Conservation (phyloP, 768 basidiomycete species). For the Pleurotus tuoliensis region DNA sequence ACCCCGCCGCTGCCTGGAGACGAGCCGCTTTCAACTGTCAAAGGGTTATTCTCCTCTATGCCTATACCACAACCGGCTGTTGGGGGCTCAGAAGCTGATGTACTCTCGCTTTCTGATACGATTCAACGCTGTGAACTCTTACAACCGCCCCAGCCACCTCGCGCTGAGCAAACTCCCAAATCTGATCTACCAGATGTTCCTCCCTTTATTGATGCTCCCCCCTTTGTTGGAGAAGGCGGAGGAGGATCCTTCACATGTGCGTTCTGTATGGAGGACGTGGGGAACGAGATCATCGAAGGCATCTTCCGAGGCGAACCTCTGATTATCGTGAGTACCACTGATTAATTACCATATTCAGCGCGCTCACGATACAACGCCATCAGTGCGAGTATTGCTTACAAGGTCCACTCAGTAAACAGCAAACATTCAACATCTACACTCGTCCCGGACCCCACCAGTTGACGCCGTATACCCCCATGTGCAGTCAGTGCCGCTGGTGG, state of each 20-base stretch:
- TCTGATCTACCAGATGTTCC: not conserved
- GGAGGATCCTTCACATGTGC: not conserved
- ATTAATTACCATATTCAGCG: not conserved
- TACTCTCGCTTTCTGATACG: not conserved
- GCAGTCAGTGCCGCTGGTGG: not conserved
- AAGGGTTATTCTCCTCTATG: not conserved
- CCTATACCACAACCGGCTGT: not conserved
- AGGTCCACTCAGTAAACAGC: not conserved
- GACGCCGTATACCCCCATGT: not conserved
- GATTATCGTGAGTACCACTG: not conserved
- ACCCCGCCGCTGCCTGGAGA: not conserved
- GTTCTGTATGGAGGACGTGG: slow-evolving; percentile 1
- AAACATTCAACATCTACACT: not conserved
- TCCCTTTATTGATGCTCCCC: not conserved
- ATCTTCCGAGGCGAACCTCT: not conserved
- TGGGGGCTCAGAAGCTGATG: not conserved
- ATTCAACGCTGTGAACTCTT: not conserved
- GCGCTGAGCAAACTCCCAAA: no score
- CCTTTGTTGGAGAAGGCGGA: no score
- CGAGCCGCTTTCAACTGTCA: not conserved
- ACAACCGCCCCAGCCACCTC: not conserved
- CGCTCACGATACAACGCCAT: not conserved
- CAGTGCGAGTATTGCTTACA: slow-evolving; percentile 1
- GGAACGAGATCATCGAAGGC: not conserved
- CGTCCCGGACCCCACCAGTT: not conserved